Base-by-base conservation (phyloP, 768 basidiomycete genomes). In the Pisolithus microcarpus region DNA sequence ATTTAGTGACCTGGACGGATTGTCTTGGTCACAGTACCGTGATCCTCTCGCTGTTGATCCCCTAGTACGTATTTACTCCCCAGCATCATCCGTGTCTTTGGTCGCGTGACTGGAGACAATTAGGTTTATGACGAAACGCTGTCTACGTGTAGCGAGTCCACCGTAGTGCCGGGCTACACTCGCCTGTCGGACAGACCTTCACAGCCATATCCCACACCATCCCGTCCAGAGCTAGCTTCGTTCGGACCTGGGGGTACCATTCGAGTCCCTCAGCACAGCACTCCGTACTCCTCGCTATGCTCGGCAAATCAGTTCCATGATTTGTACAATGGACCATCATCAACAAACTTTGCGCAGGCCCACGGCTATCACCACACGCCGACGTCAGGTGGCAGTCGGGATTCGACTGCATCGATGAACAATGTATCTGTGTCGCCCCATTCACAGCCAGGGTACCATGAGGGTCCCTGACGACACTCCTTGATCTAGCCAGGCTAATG, bases 1-100 rank as follows among this genome's bases (percentile, higher is more conserved):
- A 55, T 83, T 82, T 58, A 70, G 72, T 50, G 81, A 83, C 61
- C 71, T 83, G 15, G 81, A 83, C 49, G 81, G 81, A 0, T 64
- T 79, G 34, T 70, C 73, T 36, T 80, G 80, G 80, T 63, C 72
- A 16, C 67, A 66, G 42, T 63, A 67, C 26, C 66, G 69, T 4
- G 66, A 70, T 7, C 64, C 64, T 4, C 52, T 58, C 43, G 62
- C 57, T 19, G 66, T 54, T 19, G 61, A 59, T 37, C 52, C 62
- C 6, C 60, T 59, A 59, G 66, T 67, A 43, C 5, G 62, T 58
- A 19, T 34, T n/a, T 13, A 23, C 23, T 38, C 8, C 7, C 37
- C 43, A 7, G 15, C 43, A 24, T 34, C 34, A 34, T 15, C 34
- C 13, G 34, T 44, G 24, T 26, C 5, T 10, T 2, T 30, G 24